Conservation (phyloP, 139 green algal species). For the Raphidocelis subcapitata region DNA sequence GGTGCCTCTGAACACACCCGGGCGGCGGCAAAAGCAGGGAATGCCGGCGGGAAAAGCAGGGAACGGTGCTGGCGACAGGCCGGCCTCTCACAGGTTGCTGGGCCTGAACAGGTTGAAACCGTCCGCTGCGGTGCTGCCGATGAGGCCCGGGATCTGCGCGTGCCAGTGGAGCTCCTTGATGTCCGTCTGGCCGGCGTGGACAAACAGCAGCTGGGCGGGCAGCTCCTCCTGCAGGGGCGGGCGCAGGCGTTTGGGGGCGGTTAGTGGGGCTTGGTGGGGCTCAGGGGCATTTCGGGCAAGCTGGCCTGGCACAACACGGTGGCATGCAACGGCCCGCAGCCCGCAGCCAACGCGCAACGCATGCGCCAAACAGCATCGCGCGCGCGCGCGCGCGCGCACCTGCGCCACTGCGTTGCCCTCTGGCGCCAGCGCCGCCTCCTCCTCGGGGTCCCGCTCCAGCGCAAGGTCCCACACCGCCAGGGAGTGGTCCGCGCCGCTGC, state of each 20-base stretch:
- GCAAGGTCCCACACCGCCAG: constrained; percentile 91
- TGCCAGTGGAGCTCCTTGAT: constrained; percentile 99
- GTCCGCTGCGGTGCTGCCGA: constrained; percentile 85
- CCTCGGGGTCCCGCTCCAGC: constrained; percentile 94
- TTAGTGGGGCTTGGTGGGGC: no score
- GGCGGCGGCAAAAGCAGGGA: no score
- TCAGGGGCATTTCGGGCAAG: no score
- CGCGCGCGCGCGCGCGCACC: no score
- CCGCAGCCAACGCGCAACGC: no score
- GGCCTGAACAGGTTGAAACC: constrained; percentile 97
- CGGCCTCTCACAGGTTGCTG: constrained; percentile 75
- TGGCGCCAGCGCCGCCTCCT: constrained; percentile 81
- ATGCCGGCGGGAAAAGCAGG: no score
- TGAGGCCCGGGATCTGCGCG: constrained; percentile 89
- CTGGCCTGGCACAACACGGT: no score
- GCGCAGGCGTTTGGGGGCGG: not conserved
- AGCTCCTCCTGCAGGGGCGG: constrained; percentile 71
- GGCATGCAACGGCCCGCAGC: no score
- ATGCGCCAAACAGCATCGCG: no score
- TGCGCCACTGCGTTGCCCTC: constrained; percentile 56
- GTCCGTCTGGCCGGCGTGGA: constrained; percentile 91
- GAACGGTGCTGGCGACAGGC: no score
- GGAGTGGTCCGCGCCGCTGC: constrained; percentile 58
- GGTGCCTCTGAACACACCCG: no score
- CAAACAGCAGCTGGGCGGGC: constrained; percentile 90